These are phyloP conservation scores for Cladosporium oxysporum DNA, from an alignment of 2,329 filamentous ascomycete species.

Conservation along the genomic window DNA sequence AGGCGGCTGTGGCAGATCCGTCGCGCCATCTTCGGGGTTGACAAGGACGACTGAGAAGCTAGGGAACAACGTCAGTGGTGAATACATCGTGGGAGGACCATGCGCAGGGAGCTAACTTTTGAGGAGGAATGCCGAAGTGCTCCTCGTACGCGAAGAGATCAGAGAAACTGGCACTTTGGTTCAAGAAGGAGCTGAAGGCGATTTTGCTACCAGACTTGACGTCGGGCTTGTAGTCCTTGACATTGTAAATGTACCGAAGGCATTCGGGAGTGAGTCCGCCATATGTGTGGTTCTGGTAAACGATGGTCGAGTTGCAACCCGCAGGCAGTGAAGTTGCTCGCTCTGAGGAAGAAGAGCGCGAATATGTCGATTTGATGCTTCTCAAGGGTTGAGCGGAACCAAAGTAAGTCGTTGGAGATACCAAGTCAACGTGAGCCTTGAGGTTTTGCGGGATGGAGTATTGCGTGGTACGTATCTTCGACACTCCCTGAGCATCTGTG, in stretches of 20 bases:
- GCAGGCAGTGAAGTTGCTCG: not conserved
- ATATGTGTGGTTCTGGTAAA: conserved; percentile 45
- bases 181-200: conserved; percentile 53
- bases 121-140: conserved; percentile 44
- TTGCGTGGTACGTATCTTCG: conserved; percentile 55
- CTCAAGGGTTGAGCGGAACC: conserved; percentile 41
- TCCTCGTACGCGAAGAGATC: conserved; percentile 49
- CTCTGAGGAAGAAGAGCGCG: not conserved
- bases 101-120: conserved; percentile 41
- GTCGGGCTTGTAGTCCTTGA: conserved; percentile 39
- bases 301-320: conserved; percentile 6
- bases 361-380: conserved; percentile 28
- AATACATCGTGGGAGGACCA: not conserved
- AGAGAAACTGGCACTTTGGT: conserved; percentile 51
- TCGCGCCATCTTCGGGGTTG: conserved; percentile 7
- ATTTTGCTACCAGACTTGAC: conserved; percentile 18
- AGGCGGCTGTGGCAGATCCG: conserved; percentile 47
- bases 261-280: conserved; percentile 55
- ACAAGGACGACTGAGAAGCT: conserved; percentile 4
- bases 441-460: conserved; percentile 64
- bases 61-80: not conserved
- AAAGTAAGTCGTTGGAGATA: conserved; percentile 63
- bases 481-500: conserved; percentile 30
- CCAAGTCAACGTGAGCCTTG: conserved; percentile 56
- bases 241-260: conserved; percentile 54